Base-by-base conservation (phyloP, 768 basidiomycete genomes). In the Russula virescens region DNA sequence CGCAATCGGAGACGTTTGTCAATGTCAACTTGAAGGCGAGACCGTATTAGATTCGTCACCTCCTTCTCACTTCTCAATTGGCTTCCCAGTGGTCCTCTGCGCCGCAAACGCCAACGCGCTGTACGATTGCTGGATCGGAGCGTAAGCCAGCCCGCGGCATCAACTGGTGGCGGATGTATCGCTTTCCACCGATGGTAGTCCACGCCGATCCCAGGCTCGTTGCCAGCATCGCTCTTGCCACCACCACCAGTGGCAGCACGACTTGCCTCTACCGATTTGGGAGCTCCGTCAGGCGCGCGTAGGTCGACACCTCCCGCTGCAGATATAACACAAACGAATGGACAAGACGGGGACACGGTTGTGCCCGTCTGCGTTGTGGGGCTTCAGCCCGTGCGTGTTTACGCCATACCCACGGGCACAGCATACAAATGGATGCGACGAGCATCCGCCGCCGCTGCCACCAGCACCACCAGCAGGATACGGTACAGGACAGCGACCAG, bases 351-450 rank as follows among this genome's bases (percentile, higher is more conserved):
- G 50, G 71, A 71, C 65, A 62, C 83, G 23, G 87, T 91, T 40
- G 83, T 91, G 16, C 90, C 90, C 21, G 88, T 92, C 64, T 90
- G 91, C 63, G 85, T 92, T 58, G 89, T 92, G 28, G 90, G 90
- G 10, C 74, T 92, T 49, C 90, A 91, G 73, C 87, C 86, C 61
- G 87, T 91, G 18, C 45, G 45, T n/a, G n/a, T n/a, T n/a, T n/a
- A n/a, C n/a, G n/a, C n/a, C n/a, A n/a, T n/a, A n/a, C n/a, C n/a
- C n/a, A n/a, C n/a, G n/a, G n/a, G n/a, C n/a, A n/a, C n/a, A n/a
- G n/a, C n/a, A n/a, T n/a, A n/a, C n/a, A n/a, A n/a, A n/a, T n/a
- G n/a, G n/a, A n/a, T n/a, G n/a, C n/a, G n/a, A n/a, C n/a, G n/a
- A n/a, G n/a, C n/a, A n/a, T n/a, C n/a, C n/a, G n/a, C n/a, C n/a